A percentile compares a stretch with the other conserved stretches of the same genome.
phyloP scores from a whole-genome alignment of 768 basidiomycete genomes.

The Podaxis sp. region DNA sequence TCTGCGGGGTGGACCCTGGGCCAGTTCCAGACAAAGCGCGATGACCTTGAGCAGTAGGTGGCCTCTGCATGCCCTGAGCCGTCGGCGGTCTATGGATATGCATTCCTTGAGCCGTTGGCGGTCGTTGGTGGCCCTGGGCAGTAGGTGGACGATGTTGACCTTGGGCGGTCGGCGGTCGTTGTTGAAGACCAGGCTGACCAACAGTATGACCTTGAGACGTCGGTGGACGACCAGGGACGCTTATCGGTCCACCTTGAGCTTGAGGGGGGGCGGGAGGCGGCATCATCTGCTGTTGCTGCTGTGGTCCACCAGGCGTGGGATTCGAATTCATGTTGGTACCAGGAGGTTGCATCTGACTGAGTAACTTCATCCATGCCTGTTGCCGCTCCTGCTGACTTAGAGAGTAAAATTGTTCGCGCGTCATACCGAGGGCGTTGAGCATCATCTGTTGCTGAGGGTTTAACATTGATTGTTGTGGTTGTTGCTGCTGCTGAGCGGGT shows the following conservation, averaged over 20 bases:
- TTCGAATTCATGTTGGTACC: conserved; percentile 22
- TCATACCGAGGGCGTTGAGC: conserved; percentile 26
- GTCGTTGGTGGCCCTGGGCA: conserved; percentile 17
- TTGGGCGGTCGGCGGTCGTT: conserved; percentile 10
- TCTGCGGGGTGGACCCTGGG: conserved; percentile 7
- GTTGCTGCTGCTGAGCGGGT: conserved; percentile 6
- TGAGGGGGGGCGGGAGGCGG: conserved; percentile 29
- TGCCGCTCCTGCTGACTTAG: conserved; percentile 27
- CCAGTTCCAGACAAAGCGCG: conserved; percentile 4
- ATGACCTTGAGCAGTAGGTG: conserved; percentile 14
- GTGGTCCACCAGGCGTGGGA: conserved; percentile 10
- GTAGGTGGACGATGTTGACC: conserved; percentile 18
- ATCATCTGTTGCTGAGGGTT: conserved; percentile 17
- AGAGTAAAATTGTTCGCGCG: conserved; percentile 30
- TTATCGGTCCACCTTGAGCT: conserved; percentile 13
- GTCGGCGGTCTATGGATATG: conserved; percentile 12
- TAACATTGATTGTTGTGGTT: background rate
- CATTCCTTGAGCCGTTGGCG: conserved; percentile 17
- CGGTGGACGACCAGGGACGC: conserved; percentile 11
- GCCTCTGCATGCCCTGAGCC: conserved; percentile 11
- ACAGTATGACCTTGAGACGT: conserved; percentile 8
- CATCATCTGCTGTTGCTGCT: conserved; percentile 27
- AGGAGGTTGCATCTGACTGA: conserved; percentile 22
- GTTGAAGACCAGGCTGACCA: background rate
- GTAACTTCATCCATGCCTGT: conserved; percentile 22